These are phyloP conservation scores for Coelastrella sp. DNA, from an alignment of 139 green algal species.

Conservation along the genomic window DNA sequence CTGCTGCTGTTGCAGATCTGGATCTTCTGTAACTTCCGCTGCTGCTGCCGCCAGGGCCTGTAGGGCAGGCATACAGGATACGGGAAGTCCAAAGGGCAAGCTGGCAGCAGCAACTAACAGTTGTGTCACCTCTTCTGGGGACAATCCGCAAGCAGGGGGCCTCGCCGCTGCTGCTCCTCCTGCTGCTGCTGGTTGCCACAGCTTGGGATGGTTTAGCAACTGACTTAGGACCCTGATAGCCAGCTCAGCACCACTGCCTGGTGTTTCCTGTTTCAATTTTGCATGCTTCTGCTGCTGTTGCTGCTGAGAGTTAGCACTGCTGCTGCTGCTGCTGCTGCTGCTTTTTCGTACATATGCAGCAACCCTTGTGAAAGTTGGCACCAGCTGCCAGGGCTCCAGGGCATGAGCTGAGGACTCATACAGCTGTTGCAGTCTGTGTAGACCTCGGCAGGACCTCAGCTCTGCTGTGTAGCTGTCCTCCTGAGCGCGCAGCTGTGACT, in stretches of 20 bases:
- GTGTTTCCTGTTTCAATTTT: background rate
- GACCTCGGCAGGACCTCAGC: background rate
- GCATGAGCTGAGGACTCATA: background rate
- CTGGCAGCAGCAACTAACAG: background rate
- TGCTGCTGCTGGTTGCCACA: background rate
- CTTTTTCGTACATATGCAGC: background rate
- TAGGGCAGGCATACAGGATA: background rate
- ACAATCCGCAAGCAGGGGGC: background rate
- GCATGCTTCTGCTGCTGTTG: background rate
- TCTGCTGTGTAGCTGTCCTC: background rate
- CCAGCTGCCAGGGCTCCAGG: background rate
- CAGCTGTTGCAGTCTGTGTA: background rate
- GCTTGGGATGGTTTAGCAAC: background rate
- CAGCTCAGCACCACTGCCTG: background rate
- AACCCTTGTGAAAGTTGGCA: background rate
- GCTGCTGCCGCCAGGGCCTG: background rate
- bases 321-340: too few species aligned
- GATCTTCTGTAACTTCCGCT: background rate
- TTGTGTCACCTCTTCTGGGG: background rate
- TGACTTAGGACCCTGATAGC: background rate
- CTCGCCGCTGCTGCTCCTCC: background rate
- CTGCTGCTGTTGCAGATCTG: background rate
- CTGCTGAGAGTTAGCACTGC: background rate
- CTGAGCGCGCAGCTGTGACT: background rate
- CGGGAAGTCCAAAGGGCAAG: background rate